Base-by-base conservation (phyloP, 257 asterid genomes). In the Penstemon barbatus region DNA sequence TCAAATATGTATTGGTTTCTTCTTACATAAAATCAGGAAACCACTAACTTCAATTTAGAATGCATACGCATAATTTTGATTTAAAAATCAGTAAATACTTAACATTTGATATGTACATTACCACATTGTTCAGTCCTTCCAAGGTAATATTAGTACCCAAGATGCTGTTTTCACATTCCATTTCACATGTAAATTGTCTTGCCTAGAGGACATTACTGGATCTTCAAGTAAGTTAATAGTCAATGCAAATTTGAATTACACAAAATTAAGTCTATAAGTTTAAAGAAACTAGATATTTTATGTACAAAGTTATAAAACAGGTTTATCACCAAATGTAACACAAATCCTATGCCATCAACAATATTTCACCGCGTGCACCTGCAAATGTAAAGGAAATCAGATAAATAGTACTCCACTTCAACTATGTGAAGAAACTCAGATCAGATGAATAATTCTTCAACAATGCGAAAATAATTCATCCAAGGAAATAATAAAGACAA, bases 301-400 rank as follows among this genome's bases (percentile, higher is more conserved):
- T 69, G 19, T 48, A 58, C 73, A 69, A 9, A 46, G 37, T 12
- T 69, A 45, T 13, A 15, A 39, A 10, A 49, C 43, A 51, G 19
- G 51, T 48, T 33, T 46, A 45, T 48, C 7, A 13, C 38, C 5
- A 6, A 49, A 57, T 25, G 64, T 58, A 63, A 44, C 15, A 4
- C 18, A 18, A 49, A 9, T 40, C 74, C 82, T 81, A 90, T 0
- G 78, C 89, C 85, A 75, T 70, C 25, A 86, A 76, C 68, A 83
- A 54, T 70, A 83, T 65, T 63, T 85, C 90, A 8, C 94, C 94
- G 44, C 70, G 75, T 12, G 77, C 76, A 75, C 94, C 97, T 90
- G 92, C 67, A 50, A 55, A 70, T 10, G 59, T 56, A 64, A 62
- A 57, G 37, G 19, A 67, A 55, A 60, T 6, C 8, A 60, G 61